Conservation (phyloP, 2,329 filamentous ascomycete genomes). For the Clonostachys solani region DNA sequence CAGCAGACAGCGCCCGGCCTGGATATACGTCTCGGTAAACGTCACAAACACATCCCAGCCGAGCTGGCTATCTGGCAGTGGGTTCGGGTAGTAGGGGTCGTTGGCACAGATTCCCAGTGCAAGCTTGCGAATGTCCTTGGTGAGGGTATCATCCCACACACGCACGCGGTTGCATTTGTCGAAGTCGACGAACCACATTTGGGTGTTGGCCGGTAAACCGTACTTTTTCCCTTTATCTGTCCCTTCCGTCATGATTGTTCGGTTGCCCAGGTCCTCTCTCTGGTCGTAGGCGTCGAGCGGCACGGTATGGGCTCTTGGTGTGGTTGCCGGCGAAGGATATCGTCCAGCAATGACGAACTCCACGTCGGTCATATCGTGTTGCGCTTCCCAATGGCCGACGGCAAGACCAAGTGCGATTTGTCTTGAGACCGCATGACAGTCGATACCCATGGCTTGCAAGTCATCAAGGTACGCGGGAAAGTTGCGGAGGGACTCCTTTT, state of each 20-base stretch:
- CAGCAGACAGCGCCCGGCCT: conserved; percentile 2
- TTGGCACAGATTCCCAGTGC: conserved; percentile 5
- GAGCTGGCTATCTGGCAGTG: conserved; percentile 5
- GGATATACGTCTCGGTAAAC: conserved; percentile 5
- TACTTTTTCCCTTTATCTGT: neutral
- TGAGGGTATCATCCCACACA: conserved; percentile 2
- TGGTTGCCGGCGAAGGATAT: neutral
- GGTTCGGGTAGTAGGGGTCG: conserved; percentile 3
- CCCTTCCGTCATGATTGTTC: neutral
- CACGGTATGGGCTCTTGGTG: neutral
- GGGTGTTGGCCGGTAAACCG: conserved; percentile 3
- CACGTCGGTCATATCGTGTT: conserved; percentile 6
- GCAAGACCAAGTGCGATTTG: conserved; percentile 5
- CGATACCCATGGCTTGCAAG: conserved; percentile 2
- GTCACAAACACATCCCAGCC: conserved; percentile 6
- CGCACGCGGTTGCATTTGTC: conserved; percentile 6
- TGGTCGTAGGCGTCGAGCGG: conserved; percentile 2
- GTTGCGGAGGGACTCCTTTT: conserved; percentile 5
- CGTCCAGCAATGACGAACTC: conserved; percentile 6
- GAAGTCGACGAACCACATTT: conserved; percentile 6
- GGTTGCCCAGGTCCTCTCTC: conserved; percentile 2
- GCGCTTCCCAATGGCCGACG: conserved; percentile 4
- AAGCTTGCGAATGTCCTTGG: conserved; percentile 3
- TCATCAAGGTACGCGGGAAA: conserved; percentile 5
- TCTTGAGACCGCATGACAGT: conserved; percentile 3